Conservation (phyloP, 495 filamentous ascomycete species). For the Podospora pseudocomata region DNA sequence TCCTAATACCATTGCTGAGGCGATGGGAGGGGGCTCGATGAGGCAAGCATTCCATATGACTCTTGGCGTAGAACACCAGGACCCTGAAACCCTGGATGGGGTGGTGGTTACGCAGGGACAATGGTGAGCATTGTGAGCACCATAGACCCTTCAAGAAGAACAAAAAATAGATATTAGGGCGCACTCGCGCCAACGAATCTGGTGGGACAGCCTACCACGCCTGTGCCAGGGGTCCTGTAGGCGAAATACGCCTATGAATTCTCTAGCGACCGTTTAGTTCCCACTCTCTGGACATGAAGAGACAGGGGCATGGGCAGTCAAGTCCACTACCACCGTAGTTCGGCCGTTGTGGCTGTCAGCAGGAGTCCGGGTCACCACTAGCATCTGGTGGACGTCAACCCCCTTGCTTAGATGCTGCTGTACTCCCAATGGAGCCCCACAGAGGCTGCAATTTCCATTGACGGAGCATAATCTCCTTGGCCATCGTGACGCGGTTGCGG, state of each 20-base stretch:
- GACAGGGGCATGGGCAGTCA: neutral
- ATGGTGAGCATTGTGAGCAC: neutral
- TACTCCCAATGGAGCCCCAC: neutral
- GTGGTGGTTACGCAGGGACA: neutral
- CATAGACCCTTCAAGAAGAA: neutral
- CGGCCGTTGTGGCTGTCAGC: neutral
- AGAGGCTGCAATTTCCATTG: neutral
- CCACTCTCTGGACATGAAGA: neutral
- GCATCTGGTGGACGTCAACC: neutral
- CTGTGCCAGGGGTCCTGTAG: neutral
- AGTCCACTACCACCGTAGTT: neutral
- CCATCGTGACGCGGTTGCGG: neutral
- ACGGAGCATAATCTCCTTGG: neutral
- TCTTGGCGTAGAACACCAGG: neutral
- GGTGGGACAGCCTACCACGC: neutral
- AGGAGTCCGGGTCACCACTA: neutral
- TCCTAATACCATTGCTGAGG: neutral
- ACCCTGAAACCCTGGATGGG: neutral
- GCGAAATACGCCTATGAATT: neutral
- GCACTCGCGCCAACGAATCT: neutral
- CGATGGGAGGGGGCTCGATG: neutral
- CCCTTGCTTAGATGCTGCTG: neutral
- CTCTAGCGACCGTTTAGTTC: neutral
- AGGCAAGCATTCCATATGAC: neutral
- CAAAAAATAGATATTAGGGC: neutral